Base-by-base conservation (phyloP, 345 rosid species). In the Cardiospermum halicacabum region DNA sequence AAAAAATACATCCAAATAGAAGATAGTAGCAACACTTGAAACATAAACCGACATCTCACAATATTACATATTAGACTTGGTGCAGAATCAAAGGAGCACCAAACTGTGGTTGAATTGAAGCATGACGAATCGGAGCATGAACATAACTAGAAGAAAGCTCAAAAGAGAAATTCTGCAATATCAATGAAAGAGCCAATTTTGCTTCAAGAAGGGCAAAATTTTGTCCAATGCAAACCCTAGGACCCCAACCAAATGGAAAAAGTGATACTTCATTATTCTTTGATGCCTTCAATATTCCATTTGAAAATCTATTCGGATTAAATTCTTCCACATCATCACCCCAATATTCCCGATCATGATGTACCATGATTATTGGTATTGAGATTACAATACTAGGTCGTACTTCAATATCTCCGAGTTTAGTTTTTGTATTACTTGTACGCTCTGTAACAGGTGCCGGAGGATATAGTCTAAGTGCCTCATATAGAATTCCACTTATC, bases 151-250 rank as follows among this genome's bases (percentile, higher is more conserved):
- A 75, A 30, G 85, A 76, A 63, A 78, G 30, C 62, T 64, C 68
- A 22, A 81, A 78, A 2, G 72, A 68, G 80, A 75, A 82, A 12
- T 70, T 68, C 24, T 58, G 81, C 15, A 82, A 71, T 22, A 79
- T 65, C 39, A 72, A 64, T 1, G 80, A 73, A 0, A 82, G 19
- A 0, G 83, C 73, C 56, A 82, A 28, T 71, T 88, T 88, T 19
- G 89, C 86, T 60, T 85, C 91, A 47, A 84, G 37, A 51, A 85
- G 27, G 32, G 91, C 82, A 16, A 88, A 80, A 59, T 78, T 88
- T 73, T 82, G 87, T 28, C 91, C 91, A 0, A 88, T 78, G 74
- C 96, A 88, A 21, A 80, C 81, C 31, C 89, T 72, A 0, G 83
- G 81, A 58, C 92, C 72, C 81, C 86, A 62, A 21, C 91, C 86